phyloP scores from a whole-genome alignment of 2,329 filamentous ascomycete species.

The Paracoccidioides brasiliensis region DNA sequence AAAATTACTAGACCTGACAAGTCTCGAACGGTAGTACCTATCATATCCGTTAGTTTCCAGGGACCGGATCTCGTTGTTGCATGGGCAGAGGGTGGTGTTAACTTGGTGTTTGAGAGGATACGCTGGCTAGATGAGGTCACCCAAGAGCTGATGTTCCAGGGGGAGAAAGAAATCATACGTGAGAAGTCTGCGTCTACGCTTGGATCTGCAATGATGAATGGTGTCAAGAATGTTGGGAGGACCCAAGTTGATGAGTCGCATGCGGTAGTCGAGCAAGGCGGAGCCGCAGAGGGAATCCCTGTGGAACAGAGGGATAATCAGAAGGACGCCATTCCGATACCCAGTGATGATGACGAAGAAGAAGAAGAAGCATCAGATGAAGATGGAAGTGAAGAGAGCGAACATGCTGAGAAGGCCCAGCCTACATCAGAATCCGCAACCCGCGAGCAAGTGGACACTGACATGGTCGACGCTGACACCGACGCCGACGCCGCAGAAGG shows the following conservation, averaged over 20 bases:
- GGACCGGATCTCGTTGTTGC: slow-evolving; percentile 35
- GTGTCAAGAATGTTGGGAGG: slow-evolving; percentile 37
- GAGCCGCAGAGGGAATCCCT: slow-evolving; percentile 31
- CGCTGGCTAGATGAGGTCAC: slow-evolving; percentile 34
- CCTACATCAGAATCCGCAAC: slow-evolving; percentile 8
- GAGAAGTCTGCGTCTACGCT: slow-evolving; percentile 31
- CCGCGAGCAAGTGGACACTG: slow-evolving; percentile 16
- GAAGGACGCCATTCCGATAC: slow-evolving; percentile 16
- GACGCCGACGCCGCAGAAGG: slow-evolving; percentile 30
- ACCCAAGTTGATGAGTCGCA: slow-evolving; percentile 45
- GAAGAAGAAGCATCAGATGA: slow-evolving; percentile 9
- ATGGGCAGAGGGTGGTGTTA: slow-evolving; percentile 38
- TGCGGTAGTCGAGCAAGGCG: slow-evolving; percentile 39
- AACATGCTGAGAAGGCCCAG: slow-evolving; percentile 7
- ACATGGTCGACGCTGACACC: slow-evolving; percentile 23
- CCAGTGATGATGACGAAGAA: slow-evolving; percentile 18
- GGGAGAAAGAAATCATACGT: slow-evolving; percentile 32
- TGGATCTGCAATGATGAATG: slow-evolving; percentile 39
- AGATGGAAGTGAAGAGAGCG: slow-evolving; percentile 6
- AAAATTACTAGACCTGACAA: slow-evolving; percentile 33
- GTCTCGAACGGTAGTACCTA: slow-evolving; percentile 27
- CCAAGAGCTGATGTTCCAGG: slow-evolving; percentile 32
- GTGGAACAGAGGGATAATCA: slow-evolving; percentile 18
- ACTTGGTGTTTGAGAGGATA: slow-evolving; percentile 37
- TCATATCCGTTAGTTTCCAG: slow-evolving; percentile 34